Percentiles rank a stretch among this genome's conserved stretches.
These are phyloP conservation scores for Hemileccinum rubropunctum DNA, from an alignment of 768 basidiomycete genomes.

Conservation along the genomic window DNA sequence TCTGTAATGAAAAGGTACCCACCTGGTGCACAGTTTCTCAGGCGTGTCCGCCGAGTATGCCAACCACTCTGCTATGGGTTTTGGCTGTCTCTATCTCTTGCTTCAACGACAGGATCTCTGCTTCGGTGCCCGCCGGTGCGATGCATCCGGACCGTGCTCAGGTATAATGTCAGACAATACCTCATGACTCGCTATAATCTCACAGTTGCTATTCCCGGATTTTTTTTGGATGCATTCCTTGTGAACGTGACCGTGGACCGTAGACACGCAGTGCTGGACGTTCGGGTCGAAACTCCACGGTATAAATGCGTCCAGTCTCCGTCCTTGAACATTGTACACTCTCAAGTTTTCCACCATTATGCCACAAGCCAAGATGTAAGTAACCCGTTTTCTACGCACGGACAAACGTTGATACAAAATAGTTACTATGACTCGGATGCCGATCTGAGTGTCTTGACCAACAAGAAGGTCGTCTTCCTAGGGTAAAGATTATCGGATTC, in stretches of 20 bases:
- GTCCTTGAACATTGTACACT: conserved; percentile 29
- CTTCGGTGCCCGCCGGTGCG: background rate
- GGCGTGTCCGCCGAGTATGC: too few relatives aligned
- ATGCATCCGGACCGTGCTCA: conserved; percentile 4
- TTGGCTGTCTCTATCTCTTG: too few relatives aligned
- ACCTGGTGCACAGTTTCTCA: too few relatives aligned
- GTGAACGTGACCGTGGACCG: conserved; percentile 7
- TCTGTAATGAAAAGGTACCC: too few relatives aligned
- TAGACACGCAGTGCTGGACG: too few relatives aligned
- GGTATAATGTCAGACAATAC: conserved; percentile 4
- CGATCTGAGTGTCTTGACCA: conserved; percentile 44
- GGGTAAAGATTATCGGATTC: conserved; percentile 37
- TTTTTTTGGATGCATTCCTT: conserved; percentile 1
- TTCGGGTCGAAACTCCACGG: conserved; percentile 5
- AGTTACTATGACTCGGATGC: conserved; percentile 61
- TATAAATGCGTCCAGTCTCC: conserved; percentile 2
- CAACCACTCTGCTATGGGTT: background rate
- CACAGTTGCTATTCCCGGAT: conserved; percentile 10
- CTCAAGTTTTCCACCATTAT: conserved; percentile 13
- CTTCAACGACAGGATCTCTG: too few relatives aligned
- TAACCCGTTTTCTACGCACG: background rate
- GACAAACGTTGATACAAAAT: background rate
- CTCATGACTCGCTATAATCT: conserved; percentile 15
- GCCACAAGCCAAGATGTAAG: conserved; percentile 46
- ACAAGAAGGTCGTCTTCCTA: conserved; percentile 57